phyloP scores from a whole-genome alignment of 768 basidiomycete genomes.

The Tulasnella sp. region DNA sequence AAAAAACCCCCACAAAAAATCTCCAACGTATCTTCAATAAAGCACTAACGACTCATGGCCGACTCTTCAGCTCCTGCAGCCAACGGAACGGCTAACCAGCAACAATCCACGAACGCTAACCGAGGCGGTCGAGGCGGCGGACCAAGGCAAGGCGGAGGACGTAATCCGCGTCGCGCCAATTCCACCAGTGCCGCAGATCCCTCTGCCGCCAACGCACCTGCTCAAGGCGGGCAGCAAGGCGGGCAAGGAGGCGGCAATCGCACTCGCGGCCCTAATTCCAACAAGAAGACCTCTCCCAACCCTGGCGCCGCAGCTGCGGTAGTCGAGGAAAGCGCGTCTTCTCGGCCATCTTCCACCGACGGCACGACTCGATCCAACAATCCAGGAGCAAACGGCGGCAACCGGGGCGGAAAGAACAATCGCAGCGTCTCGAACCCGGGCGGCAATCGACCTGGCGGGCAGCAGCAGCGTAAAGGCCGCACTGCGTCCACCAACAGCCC shows the following conservation, averaged over 20 bases:
- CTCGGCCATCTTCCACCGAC: conserved; percentile 37
- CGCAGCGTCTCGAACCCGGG: conserved; percentile 20
- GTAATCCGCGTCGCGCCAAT: conserved; percentile 15
- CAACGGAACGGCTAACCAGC: conserved; percentile 15
- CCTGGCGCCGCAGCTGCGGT: conserved; percentile 32
- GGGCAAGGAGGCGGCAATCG: conserved; percentile 20
- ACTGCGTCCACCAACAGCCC: conserved; percentile 30
- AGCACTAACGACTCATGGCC: conserved; percentile 27
- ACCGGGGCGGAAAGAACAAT: conserved; percentile 27
- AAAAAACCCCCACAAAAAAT: conserved; percentile 23
- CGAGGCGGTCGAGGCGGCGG: conserved; percentile 7
- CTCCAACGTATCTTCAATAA: not conserved
- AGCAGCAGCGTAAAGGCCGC: conserved; percentile 29
- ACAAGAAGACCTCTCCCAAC: conserved; percentile 27
- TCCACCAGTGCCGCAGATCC: conserved; percentile 22
- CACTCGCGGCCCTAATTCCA: conserved; percentile 8
- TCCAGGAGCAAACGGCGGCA: not conserved
- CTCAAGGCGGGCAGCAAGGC: conserved; percentile 15
- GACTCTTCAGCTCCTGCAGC: conserved; percentile 22
- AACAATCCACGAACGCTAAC: not conserved
- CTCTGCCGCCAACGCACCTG: conserved; percentile 8
- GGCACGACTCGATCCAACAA: conserved; percentile 17
- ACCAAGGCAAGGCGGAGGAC: not conserved
- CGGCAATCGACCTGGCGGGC: conserved; percentile 25
- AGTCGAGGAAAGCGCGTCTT: conserved; percentile 34